Percentiles rank a stretch among this genome's conserved stretches.
phyloP scores from a whole-genome alignment of 805 yeast species.

The Ogataea paraovalis region DNA sequence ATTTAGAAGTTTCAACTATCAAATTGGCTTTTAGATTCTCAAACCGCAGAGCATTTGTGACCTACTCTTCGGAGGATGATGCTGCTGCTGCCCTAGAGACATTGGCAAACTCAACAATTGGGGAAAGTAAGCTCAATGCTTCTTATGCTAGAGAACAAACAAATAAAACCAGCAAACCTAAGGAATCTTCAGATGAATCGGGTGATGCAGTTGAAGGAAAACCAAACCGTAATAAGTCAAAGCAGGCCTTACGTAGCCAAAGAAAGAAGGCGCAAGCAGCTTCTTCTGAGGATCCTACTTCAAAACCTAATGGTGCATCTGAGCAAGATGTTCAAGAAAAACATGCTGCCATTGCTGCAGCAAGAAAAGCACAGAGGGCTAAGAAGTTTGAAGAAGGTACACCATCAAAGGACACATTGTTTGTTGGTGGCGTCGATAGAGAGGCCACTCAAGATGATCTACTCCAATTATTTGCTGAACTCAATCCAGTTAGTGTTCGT shows the following conservation, averaged over 20 bases:
- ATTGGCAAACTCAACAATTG: slow-evolving; percentile 27
- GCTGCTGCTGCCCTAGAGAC: slow-evolving; percentile 60
- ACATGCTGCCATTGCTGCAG: slow-evolving; percentile 7
- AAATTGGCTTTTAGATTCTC: slow-evolving; percentile 30
- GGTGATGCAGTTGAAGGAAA: slow-evolving; percentile 1
- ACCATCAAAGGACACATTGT: slow-evolving; percentile 55
- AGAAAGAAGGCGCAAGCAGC: neutral
- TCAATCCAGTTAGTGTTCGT: slow-evolving; percentile 53
- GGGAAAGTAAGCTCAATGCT: slow-evolving; percentile 42
- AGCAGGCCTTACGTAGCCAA: neutral
- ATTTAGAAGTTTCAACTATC: slow-evolving; percentile 30
- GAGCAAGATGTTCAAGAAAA: neutral
- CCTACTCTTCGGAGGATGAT: slow-evolving; percentile 53
- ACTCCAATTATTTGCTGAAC: slow-evolving; percentile 41
- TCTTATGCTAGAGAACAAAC: slow-evolving; percentile 42
- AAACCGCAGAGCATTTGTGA: slow-evolving; percentile 45
- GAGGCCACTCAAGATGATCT: slow-evolving; percentile 45
- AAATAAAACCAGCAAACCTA: slow-evolving; percentile 8
- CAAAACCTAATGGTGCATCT: neutral
- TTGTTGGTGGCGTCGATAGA: slow-evolving; percentile 57
- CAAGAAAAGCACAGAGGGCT: slow-evolving; percentile 24
- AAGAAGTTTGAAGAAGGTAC: slow-evolving; percentile 42
- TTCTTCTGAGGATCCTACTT: neutral
- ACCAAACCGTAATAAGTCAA: slow-evolving; percentile 5
- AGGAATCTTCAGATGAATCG: neutral